These are phyloP conservation scores for Viridothelium virens DNA, from an alignment of 495 filamentous ascomycete genomes.

Conservation along the genomic window DNA sequence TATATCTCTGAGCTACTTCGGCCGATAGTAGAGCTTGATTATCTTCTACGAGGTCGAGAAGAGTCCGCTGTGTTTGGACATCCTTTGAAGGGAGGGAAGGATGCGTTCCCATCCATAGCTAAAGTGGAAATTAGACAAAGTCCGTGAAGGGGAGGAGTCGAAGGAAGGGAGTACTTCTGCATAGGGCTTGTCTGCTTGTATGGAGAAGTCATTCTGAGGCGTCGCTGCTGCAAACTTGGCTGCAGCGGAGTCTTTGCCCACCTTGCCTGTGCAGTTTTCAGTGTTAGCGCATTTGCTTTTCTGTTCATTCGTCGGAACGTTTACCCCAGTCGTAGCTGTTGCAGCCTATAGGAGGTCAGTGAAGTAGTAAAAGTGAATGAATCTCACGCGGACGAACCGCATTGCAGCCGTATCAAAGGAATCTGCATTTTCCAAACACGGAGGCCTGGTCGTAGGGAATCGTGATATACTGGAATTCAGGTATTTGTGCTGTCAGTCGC, in stretches of 20 bases:
- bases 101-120: conserved; percentile 99
- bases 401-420: conserved; percentile 84
- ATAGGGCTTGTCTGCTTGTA: conserved; percentile 38
- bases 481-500: no score
- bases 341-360: conserved; percentile 47
- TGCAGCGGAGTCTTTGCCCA: conserved; percentile 64
- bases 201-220: conserved; percentile 29
- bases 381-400: conserved; percentile 50
- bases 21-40: conserved; percentile 73
- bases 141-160: no score
- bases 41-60: conserved; percentile 83
- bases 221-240: conserved; percentile 30
- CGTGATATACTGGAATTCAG: no score
- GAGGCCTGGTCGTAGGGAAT: neutral
- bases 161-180: conserved; percentile 31
- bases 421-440: conserved; percentile 56
- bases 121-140: conserved; percentile 7
- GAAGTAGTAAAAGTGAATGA: conserved; percentile 14
- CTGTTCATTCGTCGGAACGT: conserved; percentile 20
- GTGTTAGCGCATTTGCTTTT: conserved; percentile 6
- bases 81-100: conserved; percentile 92
- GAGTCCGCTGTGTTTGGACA: conserved; percentile 68
- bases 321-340: conserved; percentile 98
- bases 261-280: conserved; percentile 31
- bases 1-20: conserved; percentile 63